phyloP scores from a whole-genome alignment of 176 grass and related monocot species.

The Ampelocalamus luodianensis region DNA sequence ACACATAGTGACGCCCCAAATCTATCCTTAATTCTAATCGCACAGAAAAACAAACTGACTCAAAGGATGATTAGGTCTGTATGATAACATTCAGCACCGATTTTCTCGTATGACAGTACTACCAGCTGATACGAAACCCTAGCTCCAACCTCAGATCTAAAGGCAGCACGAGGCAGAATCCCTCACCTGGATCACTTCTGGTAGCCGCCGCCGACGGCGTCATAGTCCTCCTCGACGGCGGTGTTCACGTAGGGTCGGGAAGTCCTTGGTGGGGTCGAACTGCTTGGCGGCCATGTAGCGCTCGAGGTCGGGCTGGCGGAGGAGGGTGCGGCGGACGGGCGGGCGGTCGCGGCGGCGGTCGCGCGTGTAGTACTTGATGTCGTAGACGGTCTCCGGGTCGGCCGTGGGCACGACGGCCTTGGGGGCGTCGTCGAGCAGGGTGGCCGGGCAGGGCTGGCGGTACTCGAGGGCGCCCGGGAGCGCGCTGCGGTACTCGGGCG shows the following conservation, averaged over 20 bases:
- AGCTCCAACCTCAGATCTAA: constrained; percentile 42
- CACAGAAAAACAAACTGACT: not conserved
- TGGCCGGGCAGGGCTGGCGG: constrained; percentile 74
- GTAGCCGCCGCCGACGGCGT: constrained; percentile 73
- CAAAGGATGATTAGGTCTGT: not conserved
- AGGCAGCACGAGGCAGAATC: not conserved
- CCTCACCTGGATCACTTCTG: constrained; percentile 69
- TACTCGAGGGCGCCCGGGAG: constrained; percentile 64
- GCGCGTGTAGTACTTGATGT: constrained; percentile 93
- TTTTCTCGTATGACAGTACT: not conserved
- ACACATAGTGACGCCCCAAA: not conserved
- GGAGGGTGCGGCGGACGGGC: constrained; percentile 73
- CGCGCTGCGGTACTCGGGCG: constrained; percentile 75
- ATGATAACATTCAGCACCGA: not conserved
- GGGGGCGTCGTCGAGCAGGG: constrained; percentile 36
- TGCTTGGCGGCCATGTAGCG: constrained; percentile 86
- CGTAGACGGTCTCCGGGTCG: constrained; percentile 83
- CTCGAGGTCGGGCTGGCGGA: constrained; percentile 80
- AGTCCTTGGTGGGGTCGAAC: constrained; percentile 67
- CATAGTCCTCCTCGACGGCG: constrained; percentile 71
- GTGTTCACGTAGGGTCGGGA: constrained; percentile 68
- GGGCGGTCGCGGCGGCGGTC: constrained; percentile 74
- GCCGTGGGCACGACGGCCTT: constrained; percentile 64
- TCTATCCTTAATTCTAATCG: not conserved
- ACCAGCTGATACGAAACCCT: constrained; percentile 32